Evolutionary conservation across 805 yeast genomes (phyloP), one percentile per base, ranked within the genome.

Genomic region (Yarrowia yakushimensis): DNA sequence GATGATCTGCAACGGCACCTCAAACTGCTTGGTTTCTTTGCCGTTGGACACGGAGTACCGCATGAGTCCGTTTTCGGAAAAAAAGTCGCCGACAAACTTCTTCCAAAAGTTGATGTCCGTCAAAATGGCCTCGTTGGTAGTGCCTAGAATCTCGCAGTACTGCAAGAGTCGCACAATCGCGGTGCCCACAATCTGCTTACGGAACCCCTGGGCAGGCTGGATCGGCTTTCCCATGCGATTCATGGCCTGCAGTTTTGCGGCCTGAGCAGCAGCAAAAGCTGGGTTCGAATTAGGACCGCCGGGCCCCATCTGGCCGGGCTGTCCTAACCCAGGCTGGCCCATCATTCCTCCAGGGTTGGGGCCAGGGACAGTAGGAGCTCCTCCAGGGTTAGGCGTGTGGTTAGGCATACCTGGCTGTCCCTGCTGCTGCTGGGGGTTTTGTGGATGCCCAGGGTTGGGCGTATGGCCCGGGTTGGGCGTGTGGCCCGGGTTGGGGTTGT

Each of bases 1-100:
- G n/a, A 89, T 80, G 11, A 89, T 80, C 4, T 83, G 78, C 8
- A 81, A 79, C 11, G 85, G 81, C 22, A 90, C 79, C 64, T 85
- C 92, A 71, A 84, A 88, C 66, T 80, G 85, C 63, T 83, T 73
- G 10, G 77, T 74, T 42, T 80, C 86, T 42, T 66, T 65, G 27
- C 74, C 73, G 12, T 77, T 78, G 48, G 77, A 74, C 39, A 83
- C 76, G 0, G 80, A 72, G 64, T 83, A 77, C 15, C 82, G 73
- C 33, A 84, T 67, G 7, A 77, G 71, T 0, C 85, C 85, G 48
- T 72, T 71, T 10, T 82, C 85, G 41, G 82, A 74, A 69, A 84
- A 86, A 65, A 78, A 79, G 42, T 83, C 86, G 4, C 72, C 72
- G 11, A 80, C 75, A 17, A 82, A 73, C 62, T 73, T 74, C 63